These are phyloP conservation scores for Psilocybe azurescens DNA, from an alignment of 768 basidiomycete genomes.

Conservation along the genomic window DNA sequence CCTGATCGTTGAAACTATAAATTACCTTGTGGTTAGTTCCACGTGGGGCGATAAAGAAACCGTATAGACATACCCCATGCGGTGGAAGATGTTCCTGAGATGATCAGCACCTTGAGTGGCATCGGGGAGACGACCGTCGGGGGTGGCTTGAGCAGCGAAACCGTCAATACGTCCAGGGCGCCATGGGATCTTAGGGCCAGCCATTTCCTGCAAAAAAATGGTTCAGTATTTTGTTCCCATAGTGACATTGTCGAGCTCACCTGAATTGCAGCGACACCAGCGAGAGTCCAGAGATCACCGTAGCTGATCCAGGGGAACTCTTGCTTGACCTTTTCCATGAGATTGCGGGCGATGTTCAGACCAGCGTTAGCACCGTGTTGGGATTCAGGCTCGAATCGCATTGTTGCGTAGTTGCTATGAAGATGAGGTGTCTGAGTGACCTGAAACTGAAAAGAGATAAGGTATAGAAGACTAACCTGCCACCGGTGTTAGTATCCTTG, in stretches of 20 bases:
- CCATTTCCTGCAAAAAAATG: conserved; percentile 67
- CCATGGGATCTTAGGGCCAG: conserved; percentile 93
- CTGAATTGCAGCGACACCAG: conserved; percentile 88
- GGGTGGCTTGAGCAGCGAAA: conserved; percentile 71
- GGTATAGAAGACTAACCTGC: conserved; percentile 59
- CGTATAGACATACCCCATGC: conserved; percentile 67
- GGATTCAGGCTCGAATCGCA: conserved; percentile 94
- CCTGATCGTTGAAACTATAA: conserved; percentile 90
- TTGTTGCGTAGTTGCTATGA: conserved; percentile 92
- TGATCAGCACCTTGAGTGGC: conserved; percentile 85
- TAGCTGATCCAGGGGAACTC: conserved; percentile 95
- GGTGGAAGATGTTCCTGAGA: conserved; percentile 86
- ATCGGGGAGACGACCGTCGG: conserved; percentile 91
- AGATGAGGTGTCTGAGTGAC: conserved; percentile 12
- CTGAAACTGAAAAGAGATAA: not conserved
- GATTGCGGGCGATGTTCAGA: conserved; percentile 74
- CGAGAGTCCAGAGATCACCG: conserved; percentile 97
- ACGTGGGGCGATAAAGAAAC: not conserved
- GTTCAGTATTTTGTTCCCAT: not conserved
- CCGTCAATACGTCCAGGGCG: conserved; percentile 93
- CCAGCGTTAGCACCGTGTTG: conserved; percentile 86
- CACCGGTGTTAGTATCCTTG: conserved; percentile 75
- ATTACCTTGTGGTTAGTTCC: conserved; percentile 4
- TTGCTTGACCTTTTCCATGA: conserved; percentile 87
- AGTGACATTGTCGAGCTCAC: conserved; percentile 27